Percentiles rank a stretch among this genome's conserved stretches.
phyloP scores from a whole-genome alignment of 2,329 filamentous ascomycete species.

The Fusarium armeniacum region DNA sequence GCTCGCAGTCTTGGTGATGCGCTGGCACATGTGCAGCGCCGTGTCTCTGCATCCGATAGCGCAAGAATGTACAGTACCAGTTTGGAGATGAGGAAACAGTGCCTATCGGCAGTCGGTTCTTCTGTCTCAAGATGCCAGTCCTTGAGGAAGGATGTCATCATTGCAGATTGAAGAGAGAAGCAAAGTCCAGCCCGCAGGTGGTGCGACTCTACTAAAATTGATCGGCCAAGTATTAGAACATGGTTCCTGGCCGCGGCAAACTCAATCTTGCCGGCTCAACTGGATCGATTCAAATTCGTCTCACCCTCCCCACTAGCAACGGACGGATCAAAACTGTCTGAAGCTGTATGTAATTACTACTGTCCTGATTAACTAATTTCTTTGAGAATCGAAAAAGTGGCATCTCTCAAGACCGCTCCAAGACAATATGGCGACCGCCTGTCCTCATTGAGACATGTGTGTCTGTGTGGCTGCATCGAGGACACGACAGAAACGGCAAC shows the following conservation, averaged over 20 bases:
- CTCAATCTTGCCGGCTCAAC: constrained; percentile 9
- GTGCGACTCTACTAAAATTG: constrained; percentile 6
- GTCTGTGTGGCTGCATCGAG: constrained; percentile 41
- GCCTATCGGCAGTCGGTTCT: background rate
- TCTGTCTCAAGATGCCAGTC: constrained; percentile 5
- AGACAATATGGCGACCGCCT: constrained; percentile 7
- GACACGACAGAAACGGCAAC: constrained; percentile 31
- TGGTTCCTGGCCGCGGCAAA: constrained; percentile 24
- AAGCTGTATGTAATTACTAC: background rate
- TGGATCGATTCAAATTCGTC: constrained; percentile 1
- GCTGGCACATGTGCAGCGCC: constrained; percentile 13
- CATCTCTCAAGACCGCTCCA: constrained; percentile 11
- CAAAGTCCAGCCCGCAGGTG: background rate
- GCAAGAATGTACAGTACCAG: background rate
- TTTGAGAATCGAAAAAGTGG: background rate
- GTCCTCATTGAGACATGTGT: constrained; percentile 31
- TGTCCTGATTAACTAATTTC: constrained; percentile 9
- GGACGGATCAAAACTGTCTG: background rate
- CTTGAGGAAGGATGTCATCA: constrained; percentile 17
- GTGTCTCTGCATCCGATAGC: constrained; percentile 10
- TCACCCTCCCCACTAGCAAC: background rate
- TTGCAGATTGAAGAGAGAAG: constrained; percentile 4
- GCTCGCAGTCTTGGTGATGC: constrained; percentile 2
- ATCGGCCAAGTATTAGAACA: constrained; percentile 13
- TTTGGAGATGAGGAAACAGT: background rate